Conservation (phyloP, 1,284 basidiomycete genomes). For the Wallemia ichthyophaga region DNA sequence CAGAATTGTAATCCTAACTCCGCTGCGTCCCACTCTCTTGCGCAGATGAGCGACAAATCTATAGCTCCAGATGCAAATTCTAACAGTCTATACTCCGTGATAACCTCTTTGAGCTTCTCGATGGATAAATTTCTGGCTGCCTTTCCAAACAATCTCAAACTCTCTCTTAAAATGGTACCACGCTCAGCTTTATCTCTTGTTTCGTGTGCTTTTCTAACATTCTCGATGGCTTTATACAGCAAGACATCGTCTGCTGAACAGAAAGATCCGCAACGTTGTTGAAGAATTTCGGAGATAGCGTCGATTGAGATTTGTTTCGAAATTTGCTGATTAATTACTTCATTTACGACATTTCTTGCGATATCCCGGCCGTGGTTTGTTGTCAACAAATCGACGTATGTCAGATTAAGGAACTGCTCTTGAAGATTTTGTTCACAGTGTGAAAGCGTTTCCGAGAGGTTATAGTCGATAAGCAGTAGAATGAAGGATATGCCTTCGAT, state of each 20-base stretch:
- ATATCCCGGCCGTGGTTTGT: constrained; percentile 47
- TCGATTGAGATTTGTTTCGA: constrained; percentile 85
- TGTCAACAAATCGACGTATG: constrained; percentile 58
- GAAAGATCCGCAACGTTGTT: constrained; percentile 83
- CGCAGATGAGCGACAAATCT: constrained; percentile 57
- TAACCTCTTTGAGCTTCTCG: constrained; percentile 54
- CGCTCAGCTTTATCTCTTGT: constrained; percentile 38
- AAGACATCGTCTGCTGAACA: constrained; percentile 95
- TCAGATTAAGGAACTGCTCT: constrained; percentile 32
- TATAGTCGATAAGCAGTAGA: constrained; percentile 67
- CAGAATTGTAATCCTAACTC: constrained; percentile 48
- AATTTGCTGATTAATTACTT: constrained; percentile 91
- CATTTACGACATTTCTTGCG: constrained; percentile 65
- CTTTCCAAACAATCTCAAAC: constrained; percentile 59
- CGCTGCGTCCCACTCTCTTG: constrained; percentile 45
- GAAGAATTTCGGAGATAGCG: constrained; percentile 74
- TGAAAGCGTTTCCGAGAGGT: constrained; percentile 50
- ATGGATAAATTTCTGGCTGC: constrained; percentile 57
- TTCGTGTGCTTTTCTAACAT: constrained; percentile 63
- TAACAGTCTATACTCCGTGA: constrained; percentile 55
- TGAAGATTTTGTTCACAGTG: constrained; percentile 42
- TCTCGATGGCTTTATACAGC: constrained; percentile 93
- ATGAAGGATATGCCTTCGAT: constrained; percentile 83
- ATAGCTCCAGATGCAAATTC: constrained; percentile 53
- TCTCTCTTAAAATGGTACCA: constrained; percentile 45